Evolutionary conservation across 2,329 filamentous ascomycete species (phyloP).

Genomic region (Colletotrichum sp.): DNA sequence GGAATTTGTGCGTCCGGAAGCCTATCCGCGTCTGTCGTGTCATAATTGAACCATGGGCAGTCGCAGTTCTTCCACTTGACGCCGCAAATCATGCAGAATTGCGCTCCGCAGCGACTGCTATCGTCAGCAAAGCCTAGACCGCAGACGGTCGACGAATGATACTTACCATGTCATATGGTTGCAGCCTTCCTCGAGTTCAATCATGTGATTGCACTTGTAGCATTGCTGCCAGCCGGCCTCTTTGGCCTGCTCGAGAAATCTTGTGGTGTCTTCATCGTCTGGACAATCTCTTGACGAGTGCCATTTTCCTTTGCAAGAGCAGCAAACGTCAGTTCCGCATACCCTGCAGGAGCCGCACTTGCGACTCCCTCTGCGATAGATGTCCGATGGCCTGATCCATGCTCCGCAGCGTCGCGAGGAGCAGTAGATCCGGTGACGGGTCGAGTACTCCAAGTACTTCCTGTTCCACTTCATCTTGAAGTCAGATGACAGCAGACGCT

Average conservation of each 20-base stretch:
- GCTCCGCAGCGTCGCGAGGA: conserved; percentile 74
- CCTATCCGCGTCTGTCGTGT: conserved; percentile 56
- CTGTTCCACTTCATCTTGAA: conserved; percentile 84
- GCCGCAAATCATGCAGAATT: conserved; percentile 90
- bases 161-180: conserved; percentile 88
- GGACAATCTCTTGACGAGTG: conserved; percentile 74
- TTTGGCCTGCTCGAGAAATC: conserved; percentile 67
- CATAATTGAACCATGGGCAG: conserved; percentile 80
- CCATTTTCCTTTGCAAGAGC: conserved; percentile 74
- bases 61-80: conserved; percentile 82
- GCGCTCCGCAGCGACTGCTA: conserved; percentile 73
- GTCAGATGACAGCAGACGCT: conserved; percentile 71
- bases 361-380: conserved; percentile 61
- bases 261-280: conserved; percentile 68
- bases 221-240: conserved; percentile 77
- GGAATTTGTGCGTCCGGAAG: conserved; percentile 58
- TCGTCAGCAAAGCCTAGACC: conserved; percentile 13
- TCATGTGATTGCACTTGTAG: conserved; percentile 72
- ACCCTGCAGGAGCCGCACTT: conserved; percentile 72
- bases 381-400: conserved; percentile 77
- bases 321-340: conserved; percentile 78
- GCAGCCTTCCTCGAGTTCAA: conserved; percentile 82
- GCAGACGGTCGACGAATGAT: background rate
- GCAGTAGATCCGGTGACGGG: conserved; percentile 78
- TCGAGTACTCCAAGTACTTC: conserved; percentile 78